A percentile compares a stretch with the other conserved stretches of the same genome.
These are phyloP conservation scores for Colletotrichum zoysiae DNA, from an alignment of 2,329 filamentous ascomycete genomes.

Conservation along the genomic window DNA sequence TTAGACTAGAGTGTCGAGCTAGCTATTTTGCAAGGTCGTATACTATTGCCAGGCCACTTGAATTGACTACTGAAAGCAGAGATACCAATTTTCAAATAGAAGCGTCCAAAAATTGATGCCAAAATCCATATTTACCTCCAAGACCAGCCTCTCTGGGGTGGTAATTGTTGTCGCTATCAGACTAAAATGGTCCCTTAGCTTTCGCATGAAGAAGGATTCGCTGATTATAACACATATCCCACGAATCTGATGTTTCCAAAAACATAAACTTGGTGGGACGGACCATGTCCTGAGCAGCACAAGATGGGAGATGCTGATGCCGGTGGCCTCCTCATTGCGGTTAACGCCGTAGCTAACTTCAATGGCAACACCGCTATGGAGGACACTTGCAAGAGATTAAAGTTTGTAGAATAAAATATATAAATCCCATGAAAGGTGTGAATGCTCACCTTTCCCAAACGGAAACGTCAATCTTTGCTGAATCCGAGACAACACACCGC, in stretches of 20 bases:
- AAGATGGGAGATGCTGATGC: neutral
- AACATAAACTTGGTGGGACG: neutral
- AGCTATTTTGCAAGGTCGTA: too few species aligned
- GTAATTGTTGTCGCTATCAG: neutral
- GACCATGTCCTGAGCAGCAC: neutral
- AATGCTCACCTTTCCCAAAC: neutral
- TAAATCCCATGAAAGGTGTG: neutral
- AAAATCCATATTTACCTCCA: neutral
- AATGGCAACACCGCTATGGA: neutral
- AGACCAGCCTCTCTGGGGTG: neutral
- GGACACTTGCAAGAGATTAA: too few species aligned
- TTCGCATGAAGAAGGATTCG: too few species aligned
- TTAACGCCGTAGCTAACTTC: neutral
- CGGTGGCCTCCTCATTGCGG: neutral
- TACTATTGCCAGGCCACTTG: neutral
- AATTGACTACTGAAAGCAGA: neutral
- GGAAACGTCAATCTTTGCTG: neutral
- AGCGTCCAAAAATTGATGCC: neutral
- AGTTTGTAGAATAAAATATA: too few species aligned
- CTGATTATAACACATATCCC: too few species aligned
- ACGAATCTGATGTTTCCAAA: too few species aligned
- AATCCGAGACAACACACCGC: neutral
- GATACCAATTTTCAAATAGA: too few species aligned
- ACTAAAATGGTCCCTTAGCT: too few species aligned
- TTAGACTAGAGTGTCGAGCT: too few species aligned